Evolutionary conservation across 495 filamentous ascomycete species (phyloP).

Genomic region (Lasiosphaeria hispida): DNA sequence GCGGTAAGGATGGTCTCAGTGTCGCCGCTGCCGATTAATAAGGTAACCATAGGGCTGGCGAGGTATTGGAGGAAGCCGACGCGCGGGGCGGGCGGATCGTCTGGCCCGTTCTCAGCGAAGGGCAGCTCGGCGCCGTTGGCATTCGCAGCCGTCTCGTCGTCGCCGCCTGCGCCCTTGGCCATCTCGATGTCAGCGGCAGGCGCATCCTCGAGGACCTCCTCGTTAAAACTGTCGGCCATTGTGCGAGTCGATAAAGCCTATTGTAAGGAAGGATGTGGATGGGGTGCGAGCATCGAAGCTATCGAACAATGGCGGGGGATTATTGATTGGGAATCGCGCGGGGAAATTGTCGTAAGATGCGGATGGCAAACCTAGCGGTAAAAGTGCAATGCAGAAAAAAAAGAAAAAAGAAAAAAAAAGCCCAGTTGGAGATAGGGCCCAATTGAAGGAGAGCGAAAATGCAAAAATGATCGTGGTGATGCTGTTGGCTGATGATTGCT

Average conservation of each 20-base stretch:
- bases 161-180: slow-evolving; percentile 32
- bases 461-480: too few relatives aligned
- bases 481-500: too few relatives aligned
- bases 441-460: too few relatives aligned
- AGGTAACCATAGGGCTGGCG: slow-evolving; percentile 73
- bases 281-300: too few relatives aligned
- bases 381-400: too few relatives aligned
- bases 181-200: slow-evolving; percentile 52
- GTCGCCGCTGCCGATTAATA: slow-evolving; percentile 66
- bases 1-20: slow-evolving; percentile 64
- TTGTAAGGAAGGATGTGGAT: not conserved
- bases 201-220: slow-evolving; percentile 37
- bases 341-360: too few relatives aligned
- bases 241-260: not conserved
- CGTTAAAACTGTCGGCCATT: slow-evolving; percentile 43
- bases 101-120: slow-evolving; percentile 42
- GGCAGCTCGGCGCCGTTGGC: slow-evolving; percentile 34
- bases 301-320: too few relatives aligned
- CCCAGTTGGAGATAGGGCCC: too few relatives aligned
- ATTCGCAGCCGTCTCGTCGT: slow-evolving; percentile 23
- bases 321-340: too few relatives aligned
- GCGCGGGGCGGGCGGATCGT: slow-evolving; percentile 35
- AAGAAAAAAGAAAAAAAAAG: too few relatives aligned
- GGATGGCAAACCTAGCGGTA: too few relatives aligned
- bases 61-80: slow-evolving; percentile 58